phyloP scores from a whole-genome alignment of 2,329 filamentous ascomycete species.

The Boeremia exigua region DNA sequence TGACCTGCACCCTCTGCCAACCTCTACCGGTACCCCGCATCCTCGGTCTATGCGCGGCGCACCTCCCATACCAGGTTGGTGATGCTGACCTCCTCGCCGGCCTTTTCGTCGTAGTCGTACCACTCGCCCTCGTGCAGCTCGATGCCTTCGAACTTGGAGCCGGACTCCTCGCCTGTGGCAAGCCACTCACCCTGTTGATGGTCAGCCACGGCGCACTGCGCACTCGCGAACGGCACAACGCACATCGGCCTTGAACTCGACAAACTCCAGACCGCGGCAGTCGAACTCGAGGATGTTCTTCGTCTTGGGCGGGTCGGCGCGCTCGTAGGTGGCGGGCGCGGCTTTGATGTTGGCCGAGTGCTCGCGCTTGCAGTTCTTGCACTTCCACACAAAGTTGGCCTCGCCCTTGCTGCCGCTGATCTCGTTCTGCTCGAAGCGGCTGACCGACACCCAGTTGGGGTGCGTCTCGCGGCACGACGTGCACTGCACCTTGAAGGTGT shows the following conservation, averaged over 20 bases:
- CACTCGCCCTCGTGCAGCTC: constrained; percentile 91
- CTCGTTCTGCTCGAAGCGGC: constrained; percentile 87
- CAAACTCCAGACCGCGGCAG: constrained; percentile 91
- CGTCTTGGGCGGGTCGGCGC: constrained; percentile 72
- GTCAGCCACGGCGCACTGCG: neutral
- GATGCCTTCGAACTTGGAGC: constrained; percentile 79
- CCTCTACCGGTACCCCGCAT: neutral
- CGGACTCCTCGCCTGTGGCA: constrained; percentile 79
- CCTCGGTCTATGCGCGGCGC: constrained; percentile 62
- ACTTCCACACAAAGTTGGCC: constrained; percentile 99
- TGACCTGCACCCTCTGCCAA: too few species aligned
- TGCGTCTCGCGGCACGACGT: constrained; percentile 95
- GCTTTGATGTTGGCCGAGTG: constrained; percentile 84
- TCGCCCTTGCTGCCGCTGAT: constrained; percentile 92
- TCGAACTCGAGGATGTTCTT: constrained; percentile 89
- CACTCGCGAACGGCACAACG: constrained; percentile 32
- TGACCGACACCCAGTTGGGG: constrained; percentile 84
- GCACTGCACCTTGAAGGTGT: constrained; percentile 97
- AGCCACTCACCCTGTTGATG: constrained; percentile 81
- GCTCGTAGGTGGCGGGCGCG: constrained; percentile 73
- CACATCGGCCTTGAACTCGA: constrained; percentile 89
- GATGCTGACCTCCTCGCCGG: constrained; percentile 88
- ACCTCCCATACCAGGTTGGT: constrained; percentile 90
- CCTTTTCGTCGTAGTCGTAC: constrained; percentile 98
- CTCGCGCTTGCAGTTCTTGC: constrained; percentile 96